Conservation (phyloP, 345 rosid genomes). For the Erodium maritimum region DNA sequence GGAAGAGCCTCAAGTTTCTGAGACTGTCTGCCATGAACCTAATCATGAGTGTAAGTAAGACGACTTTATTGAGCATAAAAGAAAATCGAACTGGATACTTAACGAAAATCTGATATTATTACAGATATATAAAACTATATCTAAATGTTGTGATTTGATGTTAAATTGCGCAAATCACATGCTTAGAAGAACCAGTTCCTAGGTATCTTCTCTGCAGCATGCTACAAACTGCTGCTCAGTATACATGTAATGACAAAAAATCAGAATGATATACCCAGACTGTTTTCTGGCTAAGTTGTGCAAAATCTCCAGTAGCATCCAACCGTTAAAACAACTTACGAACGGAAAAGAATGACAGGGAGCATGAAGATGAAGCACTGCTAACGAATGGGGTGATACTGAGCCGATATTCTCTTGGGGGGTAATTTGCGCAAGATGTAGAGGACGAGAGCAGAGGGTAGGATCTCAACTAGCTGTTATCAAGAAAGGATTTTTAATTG, state of each 20-base stretch:
- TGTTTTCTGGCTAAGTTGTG: slow-evolving; percentile 12
- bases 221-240: slow-evolving; percentile 12
- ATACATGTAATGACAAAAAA: slow-evolving; percentile 10
- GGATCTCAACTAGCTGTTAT: slow-evolving; percentile 80
- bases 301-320: slow-evolving; percentile 4
- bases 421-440: slow-evolving; percentile 87
- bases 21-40: too few species aligned
- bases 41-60: too few species aligned
- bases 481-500: not conserved
- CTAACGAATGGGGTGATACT: slow-evolving; percentile 85
- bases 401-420: slow-evolving; percentile 88
- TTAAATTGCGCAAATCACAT: not conserved
- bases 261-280: slow-evolving; percentile 14
- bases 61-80: too few species aligned
- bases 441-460: slow-evolving; percentile 89
- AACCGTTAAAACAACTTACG: slow-evolving; percentile 11
- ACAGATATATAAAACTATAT: too few species aligned
- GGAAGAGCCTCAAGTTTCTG: too few species aligned
- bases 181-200: slow-evolving; percentile 2
- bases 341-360: not conserved
- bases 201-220: slow-evolving; percentile 8
- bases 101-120: too few species aligned
- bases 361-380: not conserved
- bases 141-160: not conserved
- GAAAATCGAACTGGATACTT: too few species aligned